phyloP scores from a whole-genome alignment of 148 eudicot genomes.

The Persicaria maculosa region DNA sequence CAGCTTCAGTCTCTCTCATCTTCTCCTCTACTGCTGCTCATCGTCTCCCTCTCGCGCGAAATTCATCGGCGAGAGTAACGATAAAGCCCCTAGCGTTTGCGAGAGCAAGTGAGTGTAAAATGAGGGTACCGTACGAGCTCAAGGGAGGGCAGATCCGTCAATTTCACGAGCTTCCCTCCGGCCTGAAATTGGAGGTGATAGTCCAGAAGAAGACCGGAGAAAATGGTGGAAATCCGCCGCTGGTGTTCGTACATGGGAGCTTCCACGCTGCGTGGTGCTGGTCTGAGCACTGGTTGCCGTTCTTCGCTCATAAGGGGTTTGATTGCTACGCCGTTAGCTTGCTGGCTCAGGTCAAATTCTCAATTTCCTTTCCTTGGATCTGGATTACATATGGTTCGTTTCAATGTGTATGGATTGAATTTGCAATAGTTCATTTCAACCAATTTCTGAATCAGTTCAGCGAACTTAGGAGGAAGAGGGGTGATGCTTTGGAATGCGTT shows the following conservation, averaged over 20 bases:
- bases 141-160: constrained; percentile 68
- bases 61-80: constrained; percentile 7
- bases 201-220: constrained; percentile 35
- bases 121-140: constrained; percentile 48
- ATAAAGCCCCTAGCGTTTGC: constrained; percentile 27
- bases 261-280: constrained; percentile 97
- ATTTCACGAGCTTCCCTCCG: constrained; percentile 85
- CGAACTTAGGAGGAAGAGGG: neutral
- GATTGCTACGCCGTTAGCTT: constrained; percentile 80
- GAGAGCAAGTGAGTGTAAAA: constrained; percentile 25
- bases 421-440: neutral
- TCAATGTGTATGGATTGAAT: neutral
- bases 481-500: neutral
- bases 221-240: constrained; percentile 31
- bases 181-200: constrained; percentile 78
- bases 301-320: constrained; percentile 61
- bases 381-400: neutral
- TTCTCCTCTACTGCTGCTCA: neutral
- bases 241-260: constrained; percentile 87
- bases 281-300: constrained; percentile 92
- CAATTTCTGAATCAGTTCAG: neutral
- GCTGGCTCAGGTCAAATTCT: constrained; percentile 57
- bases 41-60: neutral
- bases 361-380: neutral
- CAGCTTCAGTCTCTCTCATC: constrained; percentile 9